Base-by-base conservation (phyloP, 441 rosid species). In the Dalechampia spathulata region DNA sequence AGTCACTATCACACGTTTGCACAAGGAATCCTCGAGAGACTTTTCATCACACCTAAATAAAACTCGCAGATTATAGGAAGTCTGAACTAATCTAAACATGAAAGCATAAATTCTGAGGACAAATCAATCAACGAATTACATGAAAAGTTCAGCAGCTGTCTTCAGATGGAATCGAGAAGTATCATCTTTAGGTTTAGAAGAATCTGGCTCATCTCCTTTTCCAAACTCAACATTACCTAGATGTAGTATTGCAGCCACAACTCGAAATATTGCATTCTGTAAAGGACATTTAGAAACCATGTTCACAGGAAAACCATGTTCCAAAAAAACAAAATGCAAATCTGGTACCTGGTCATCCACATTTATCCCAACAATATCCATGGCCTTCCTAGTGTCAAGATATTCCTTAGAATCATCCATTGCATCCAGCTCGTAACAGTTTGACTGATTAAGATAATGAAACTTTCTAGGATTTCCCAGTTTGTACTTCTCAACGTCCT, bases 201-300 rank as follows among this genome's bases (percentile, higher is more conserved):
- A 78, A 78, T 89, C 99, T 40, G 71, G 38, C 62, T 93, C 99
- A 41, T 74, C 81, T 45, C 86, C 90, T 79, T 85, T 93, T 22
- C 65, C 73, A 67, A 93, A 89, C 69, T 86, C 90, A 44, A 89
- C 68, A 65, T 93, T 93, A 47, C 99, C 99, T 60, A 93, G 77
- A 81, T 93, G 97, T 58, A 93, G 89, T 72, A 93, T 81, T 59
- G 96, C 96, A 64, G 99, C 99, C 63, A 93, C 92, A 69, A 89
- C 86, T 21, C 84, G 85, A 61, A 93, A 93, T 66, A 93, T 81
- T 16, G 79, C 96, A 70, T 93, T 95, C 99, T 93, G 72, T 16
- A 60, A 51, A 52, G 63, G 42, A 60, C 49, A 57, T 37, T 42
- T 57, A 67, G 71, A 47, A 49, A 54, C 64, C 52, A 56, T 42